phyloP scores from a whole-genome alignment of 768 basidiomycete species.

The Lyophyllum decastes region DNA sequence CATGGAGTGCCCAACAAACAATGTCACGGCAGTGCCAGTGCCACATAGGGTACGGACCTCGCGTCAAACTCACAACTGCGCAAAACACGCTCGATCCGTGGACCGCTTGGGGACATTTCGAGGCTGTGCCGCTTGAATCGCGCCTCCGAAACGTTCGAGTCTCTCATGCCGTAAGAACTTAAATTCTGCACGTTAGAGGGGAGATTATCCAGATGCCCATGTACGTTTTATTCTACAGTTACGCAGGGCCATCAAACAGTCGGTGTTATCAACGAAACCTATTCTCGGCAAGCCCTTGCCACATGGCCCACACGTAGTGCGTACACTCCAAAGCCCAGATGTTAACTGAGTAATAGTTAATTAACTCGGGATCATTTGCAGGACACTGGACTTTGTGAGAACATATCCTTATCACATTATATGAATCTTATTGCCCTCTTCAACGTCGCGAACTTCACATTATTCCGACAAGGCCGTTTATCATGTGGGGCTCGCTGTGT shows the following conservation, averaged over 20 bases:
- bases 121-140: too few species aligned
- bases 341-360: background rate
- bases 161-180: too few species aligned
- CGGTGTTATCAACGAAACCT: background rate
- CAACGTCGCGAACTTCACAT: background rate
- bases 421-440: background rate
- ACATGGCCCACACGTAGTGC: background rate
- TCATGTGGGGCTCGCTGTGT: background rate
- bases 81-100: too few species aligned
- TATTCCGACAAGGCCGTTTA: background rate
- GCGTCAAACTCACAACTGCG: too few species aligned
- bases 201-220: background rate
- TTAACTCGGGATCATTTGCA: background rate
- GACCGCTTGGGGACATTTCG: too few species aligned
- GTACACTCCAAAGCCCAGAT: background rate
- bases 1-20: too few species aligned
- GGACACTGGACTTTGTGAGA: slow-evolving; percentile 10
- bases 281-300: background rate
- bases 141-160: too few species aligned
- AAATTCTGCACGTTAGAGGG: too few species aligned
- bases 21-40: too few species aligned
- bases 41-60: too few species aligned
- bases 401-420: background rate
- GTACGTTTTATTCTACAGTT: background rate
- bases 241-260: background rate